Evolutionary conservation across 768 basidiomycete species (phyloP).

Genomic region (Calocybe gangraenosa): DNA sequence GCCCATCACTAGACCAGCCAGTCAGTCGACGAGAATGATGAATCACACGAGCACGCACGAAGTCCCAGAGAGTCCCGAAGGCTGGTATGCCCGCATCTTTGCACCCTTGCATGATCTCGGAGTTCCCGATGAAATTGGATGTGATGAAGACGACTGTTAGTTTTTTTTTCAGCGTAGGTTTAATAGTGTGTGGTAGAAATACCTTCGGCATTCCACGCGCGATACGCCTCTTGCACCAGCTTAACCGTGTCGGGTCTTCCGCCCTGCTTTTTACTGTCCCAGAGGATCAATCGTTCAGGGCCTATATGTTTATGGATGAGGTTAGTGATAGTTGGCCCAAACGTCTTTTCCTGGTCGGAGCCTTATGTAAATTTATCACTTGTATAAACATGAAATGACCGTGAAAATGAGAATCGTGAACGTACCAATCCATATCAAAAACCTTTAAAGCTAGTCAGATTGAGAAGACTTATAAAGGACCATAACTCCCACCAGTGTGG

Average conservation of each 20-base stretch:
- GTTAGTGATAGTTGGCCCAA: slow-evolving; percentile 62
- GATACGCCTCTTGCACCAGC: slow-evolving; percentile 63
- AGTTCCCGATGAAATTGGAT: slow-evolving; percentile 76
- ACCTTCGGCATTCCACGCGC: slow-evolving; percentile 72
- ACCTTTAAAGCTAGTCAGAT: slow-evolving; percentile 36
- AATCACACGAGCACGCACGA: slow-evolving; percentile 30
- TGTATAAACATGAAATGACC: slow-evolving; percentile 1
- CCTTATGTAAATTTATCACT: slow-evolving; percentile 34
- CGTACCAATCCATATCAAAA: slow-evolving; percentile 74
- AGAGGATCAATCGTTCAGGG: slow-evolving; percentile 69
- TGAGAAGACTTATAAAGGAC: slow-evolving; percentile 68
- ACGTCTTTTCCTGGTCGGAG: slow-evolving; percentile 80
- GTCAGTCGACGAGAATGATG: too few relatives aligned
- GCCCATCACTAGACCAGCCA: too few relatives aligned
- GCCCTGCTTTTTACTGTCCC: slow-evolving; percentile 73
- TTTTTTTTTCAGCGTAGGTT: too few relatives aligned
- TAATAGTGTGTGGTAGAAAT: slow-evolving; percentile 5
- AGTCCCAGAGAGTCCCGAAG: slow-evolving; percentile 72
- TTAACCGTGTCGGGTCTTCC: slow-evolving; percentile 79
- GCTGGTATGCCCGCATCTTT: slow-evolving; percentile 64
- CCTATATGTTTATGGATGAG: slow-evolving; percentile 69
- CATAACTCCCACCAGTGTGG: slow-evolving; percentile 15
- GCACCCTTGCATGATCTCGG: slow-evolving; percentile 77
- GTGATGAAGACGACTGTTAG: slow-evolving; percentile 72
- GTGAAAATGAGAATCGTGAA: too few relatives aligned